Conservation (phyloP, 164 flowering plant genomes). For the Stephania cephalantha region DNA sequence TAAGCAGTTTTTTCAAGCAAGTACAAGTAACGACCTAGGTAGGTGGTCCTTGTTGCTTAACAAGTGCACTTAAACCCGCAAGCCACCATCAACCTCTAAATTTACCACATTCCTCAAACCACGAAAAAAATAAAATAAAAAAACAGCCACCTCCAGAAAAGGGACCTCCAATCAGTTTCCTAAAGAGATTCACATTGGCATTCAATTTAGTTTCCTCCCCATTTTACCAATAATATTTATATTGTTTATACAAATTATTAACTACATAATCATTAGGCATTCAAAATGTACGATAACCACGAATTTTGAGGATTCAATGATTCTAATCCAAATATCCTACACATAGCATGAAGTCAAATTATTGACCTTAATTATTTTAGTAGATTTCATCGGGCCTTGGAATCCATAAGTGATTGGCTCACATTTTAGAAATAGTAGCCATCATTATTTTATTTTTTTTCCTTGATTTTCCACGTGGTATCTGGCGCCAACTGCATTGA, state of each 20-base stretch:
- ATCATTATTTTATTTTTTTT: background rate
- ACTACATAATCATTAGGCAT: background rate
- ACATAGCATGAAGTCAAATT: background rate
- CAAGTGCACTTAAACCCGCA: background rate
- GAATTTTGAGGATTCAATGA: no score
- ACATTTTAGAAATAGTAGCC: background rate
- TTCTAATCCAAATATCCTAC: background rate
- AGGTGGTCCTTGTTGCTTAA: background rate
- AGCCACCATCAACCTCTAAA: background rate
- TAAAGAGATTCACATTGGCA: background rate
- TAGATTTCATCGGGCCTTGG: background rate
- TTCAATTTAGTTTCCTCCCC: background rate
- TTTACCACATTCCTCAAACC: no score
- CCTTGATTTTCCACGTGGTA: no score
- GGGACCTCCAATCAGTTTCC: background rate
- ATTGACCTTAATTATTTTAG: background rate
- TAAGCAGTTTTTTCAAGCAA: background rate
- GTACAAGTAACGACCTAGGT: background rate
- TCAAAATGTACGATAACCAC: background rate
- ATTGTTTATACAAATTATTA: background rate
- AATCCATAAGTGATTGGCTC: background rate
- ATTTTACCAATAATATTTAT: background rate
- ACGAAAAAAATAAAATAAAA: no score
- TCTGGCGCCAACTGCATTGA: no score
- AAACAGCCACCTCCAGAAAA: no score